Base-by-base conservation (phyloP, 768 basidiomycete species). In the Tulasnella sp. region DNA sequence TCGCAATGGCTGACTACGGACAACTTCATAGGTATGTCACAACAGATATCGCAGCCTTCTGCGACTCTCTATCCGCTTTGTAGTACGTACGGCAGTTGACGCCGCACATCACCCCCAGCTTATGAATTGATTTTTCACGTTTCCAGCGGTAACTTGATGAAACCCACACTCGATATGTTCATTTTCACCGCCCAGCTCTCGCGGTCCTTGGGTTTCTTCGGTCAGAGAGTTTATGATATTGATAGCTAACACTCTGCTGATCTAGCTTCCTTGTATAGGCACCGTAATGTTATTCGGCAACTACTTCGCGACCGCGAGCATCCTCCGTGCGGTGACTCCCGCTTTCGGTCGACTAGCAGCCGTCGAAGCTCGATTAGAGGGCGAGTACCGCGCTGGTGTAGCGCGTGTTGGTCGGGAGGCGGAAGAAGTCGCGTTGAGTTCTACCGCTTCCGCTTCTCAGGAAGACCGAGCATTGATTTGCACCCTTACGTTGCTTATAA, bases 111-210 rank as follows among this genome's bases (percentile, higher is more conserved):
- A 21, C 12, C n/a, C n/a, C n/a, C 15, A 17, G 15, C 21, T n/a
- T n/a, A n/a, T n/a, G n/a, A n/a, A n/a, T n/a, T n/a, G n/a, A n/a
- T n/a, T n/a, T n/a, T n/a, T n/a, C n/a, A n/a, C n/a, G n/a, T n/a
- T n/a, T n/a, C n/a, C 63, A 93, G 92, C 67, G 92, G 93, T 4
- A 98, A 98, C 69, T 68, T 96, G 34, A 81, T 93, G 62, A 98
- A 98, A 68, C 93, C 94, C 0, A 80, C 86, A 0, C 80, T 97
- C 17, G 93, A 97, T 69, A 74, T 96, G 44, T 70, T 92, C 24
- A 81, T 98, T 49, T 98, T 97, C 74, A 94, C 92, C 0, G 84
- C 84, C 7, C 93, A 97, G 66, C 80, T 97, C 10, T 84, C 90
- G 0, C 80, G 83, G 15, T 87, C 89, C 0, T 80, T 97, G 17